Base-by-base conservation (phyloP, 805 yeast species). In the Candida multigemmis region DNA sequence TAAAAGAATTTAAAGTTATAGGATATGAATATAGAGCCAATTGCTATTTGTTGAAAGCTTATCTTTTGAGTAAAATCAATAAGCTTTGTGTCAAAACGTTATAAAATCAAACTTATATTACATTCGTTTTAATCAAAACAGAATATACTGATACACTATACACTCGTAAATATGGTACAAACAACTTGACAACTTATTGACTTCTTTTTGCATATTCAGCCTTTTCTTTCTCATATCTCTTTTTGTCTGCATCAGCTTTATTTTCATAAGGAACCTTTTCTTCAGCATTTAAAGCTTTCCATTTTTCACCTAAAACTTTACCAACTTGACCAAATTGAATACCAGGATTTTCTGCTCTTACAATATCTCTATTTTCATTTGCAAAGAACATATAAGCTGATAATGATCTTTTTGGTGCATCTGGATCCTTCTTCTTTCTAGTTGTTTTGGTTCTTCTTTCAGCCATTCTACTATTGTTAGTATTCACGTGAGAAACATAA, bases 381-480 rank as follows among this genome's bases (percentile, higher is more conserved):
- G 98, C 97, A 53, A 87, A 91, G 75, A 84, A 89, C 97, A 91
- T 87, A 77, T 89, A 91, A 26, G 97, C 96, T 35, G 96, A 85
- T 56, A 91, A 68, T 14, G 96, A 85, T 65, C 97, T 84, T 84
- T 91, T 91, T 60, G 98, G 98, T 41, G 98, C 98, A 61, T 89
- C 87, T 68, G 98, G 95, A 60, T 84, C 94, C 68, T 62, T 62
- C 65, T 61, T 62, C 49, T 61, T 61, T 59, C 68, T 61, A 31
- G 60, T 45, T 29, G 62, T 32, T 41, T 54, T 62, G n/a, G n/a
- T n/a, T 51, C 57, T 61, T 44, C 52, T 62, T 45, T 62, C 68
- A 34, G 62, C 40, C 46, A 40, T 40, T 26, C 21, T 38, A 21
- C 12, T 21, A 3, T 15, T 25, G 28, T 24, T 29, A 29, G 28